A percentile compares a stretch with the other conserved stretches of the same genome.
Conservation (phyloP, 2,329 filamentous ascomycete genomes). For the Fusarium agapanthi region DNA sequence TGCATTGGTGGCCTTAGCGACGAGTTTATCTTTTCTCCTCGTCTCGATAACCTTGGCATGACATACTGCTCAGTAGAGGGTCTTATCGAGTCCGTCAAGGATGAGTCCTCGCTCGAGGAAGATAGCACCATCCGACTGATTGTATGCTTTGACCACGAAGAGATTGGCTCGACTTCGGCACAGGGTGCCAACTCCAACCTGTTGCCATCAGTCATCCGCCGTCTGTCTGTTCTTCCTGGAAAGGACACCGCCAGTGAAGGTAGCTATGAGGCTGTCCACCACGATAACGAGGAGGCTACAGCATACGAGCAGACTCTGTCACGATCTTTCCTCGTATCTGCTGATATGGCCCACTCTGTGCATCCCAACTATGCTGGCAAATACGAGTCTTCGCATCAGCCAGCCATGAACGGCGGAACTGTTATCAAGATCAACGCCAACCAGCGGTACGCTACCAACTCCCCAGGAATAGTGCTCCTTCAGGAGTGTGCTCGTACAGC, state of each 20-base stretch:
- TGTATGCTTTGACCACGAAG: constrained; percentile 96
- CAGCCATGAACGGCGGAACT: constrained; percentile 94
- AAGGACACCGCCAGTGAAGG: constrained; percentile 73
- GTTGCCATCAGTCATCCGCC: constrained; percentile 84
- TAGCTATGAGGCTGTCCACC: constrained; percentile 64
- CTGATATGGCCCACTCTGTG: constrained; percentile 96
- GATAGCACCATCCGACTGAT: constrained; percentile 89
- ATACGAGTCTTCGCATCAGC: constrained; percentile 90
- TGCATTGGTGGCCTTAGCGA: constrained; percentile 89
- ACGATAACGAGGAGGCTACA: constrained; percentile 73
- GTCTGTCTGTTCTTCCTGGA: constrained; percentile 81
- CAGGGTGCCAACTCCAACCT: constrained; percentile 95
- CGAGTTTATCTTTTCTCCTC: constrained; percentile 95
- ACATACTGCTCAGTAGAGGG: constrained; percentile 91
- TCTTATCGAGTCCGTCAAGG: constrained; percentile 79
- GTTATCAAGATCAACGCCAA: constrained; percentile 99
- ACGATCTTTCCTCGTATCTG: constrained; percentile 91
- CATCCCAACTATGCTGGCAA: constrained; percentile 95
- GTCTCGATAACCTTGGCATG: constrained; percentile 95
- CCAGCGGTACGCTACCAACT: constrained; percentile 95
- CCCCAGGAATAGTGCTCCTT: constrained; percentile 90
- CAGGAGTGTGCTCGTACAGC: constrained; percentile 82
- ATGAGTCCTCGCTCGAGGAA: constrained; percentile 71
- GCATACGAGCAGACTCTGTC: constrained; percentile 93
- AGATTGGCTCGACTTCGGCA: constrained; percentile 91